A percentile compares a stretch with the other conserved stretches of the same genome.
phyloP scores from a whole-genome alignment of 352 stramenopile species.

The Elongisporangium anandrum region DNA sequence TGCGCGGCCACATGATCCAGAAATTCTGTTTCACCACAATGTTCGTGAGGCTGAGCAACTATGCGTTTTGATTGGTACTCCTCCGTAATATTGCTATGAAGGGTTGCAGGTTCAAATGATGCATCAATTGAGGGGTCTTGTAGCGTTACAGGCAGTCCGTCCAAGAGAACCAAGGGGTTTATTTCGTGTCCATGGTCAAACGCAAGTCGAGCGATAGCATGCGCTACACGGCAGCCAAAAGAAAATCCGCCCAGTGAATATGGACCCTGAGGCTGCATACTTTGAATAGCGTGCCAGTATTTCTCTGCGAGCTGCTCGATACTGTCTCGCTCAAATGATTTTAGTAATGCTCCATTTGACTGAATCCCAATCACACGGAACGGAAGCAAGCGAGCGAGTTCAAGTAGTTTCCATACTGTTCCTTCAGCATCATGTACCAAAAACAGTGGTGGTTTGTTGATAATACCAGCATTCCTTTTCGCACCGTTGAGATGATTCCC shows the following conservation, averaged over 20 bases:
- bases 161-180: constrained; percentile 31
- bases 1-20: constrained; percentile 28
- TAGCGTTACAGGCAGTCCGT: constrained; percentile 29
- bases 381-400: constrained; percentile 31
- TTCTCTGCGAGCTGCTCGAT: constrained; percentile 30
- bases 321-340: constrained; percentile 1
- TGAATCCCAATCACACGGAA: constrained; percentile 36
- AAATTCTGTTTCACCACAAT: constrained; percentile 3
- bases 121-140: background rate
- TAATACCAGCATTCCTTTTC: background rate
- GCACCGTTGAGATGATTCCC: background rate
- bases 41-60: background rate
- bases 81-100: background rate
- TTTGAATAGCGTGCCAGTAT: constrained; percentile 32
- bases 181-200: constrained; percentile 18
- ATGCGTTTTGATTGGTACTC: background rate
- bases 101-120: background rate
- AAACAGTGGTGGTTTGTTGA: constrained; percentile 20
- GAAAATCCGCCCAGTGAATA: constrained; percentile 55
- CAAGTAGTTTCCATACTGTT: constrained; percentile 55
- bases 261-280: constrained; percentile 24
- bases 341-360: constrained; percentile 2
- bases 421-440: constrained; percentile 51
- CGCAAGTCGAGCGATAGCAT: constrained; percentile 30
- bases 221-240: constrained; percentile 54